Evolutionary conservation across 2,329 filamentous ascomycete genomes (phyloP).

Genomic region (Fusarium fracticaudum): DNA sequence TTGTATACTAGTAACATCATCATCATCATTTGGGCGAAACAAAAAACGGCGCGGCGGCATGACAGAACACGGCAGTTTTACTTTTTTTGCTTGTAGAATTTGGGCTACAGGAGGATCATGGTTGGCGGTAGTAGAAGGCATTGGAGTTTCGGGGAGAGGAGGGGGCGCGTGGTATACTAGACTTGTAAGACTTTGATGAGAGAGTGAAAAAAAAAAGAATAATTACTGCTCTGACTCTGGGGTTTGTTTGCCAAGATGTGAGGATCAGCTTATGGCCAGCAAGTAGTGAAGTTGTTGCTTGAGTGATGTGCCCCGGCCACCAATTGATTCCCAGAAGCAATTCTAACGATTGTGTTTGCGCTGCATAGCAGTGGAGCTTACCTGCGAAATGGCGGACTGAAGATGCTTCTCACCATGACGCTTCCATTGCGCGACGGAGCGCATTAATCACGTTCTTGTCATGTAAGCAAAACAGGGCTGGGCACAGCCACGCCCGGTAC

Average conservation of each 20-base stretch:
- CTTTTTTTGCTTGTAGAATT: constrained; percentile 9
- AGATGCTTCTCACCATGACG: not conserved
- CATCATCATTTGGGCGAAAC: not conserved
- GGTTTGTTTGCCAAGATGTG: not conserved
- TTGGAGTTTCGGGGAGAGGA: constrained; percentile 23
- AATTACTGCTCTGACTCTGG: not conserved
- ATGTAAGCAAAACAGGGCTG: not conserved
- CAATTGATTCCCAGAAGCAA: not conserved
- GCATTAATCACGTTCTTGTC: not conserved
- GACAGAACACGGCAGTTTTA: constrained; percentile 1
- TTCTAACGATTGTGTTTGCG: no score
- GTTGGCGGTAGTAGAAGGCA: constrained; percentile 14
- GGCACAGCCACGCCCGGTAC: not conserved
- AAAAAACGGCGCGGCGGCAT: constrained; percentile 17
- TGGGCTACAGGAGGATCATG: not conserved
- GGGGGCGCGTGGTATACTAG: constrained; percentile 7
- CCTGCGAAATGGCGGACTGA: not conserved
- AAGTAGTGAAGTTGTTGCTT: not conserved
- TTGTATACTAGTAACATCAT: constrained; percentile 27
- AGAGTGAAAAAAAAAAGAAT: not conserved
- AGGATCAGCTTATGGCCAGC: not conserved
- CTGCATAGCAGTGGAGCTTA: not conserved
- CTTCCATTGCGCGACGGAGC: not conserved
- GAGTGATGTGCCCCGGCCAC: not conserved
- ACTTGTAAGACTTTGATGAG: constrained; percentile 26